These are phyloP conservation scores for Amanita subjunquillea DNA, from an alignment of 768 basidiomycete species.

Conservation along the genomic window DNA sequence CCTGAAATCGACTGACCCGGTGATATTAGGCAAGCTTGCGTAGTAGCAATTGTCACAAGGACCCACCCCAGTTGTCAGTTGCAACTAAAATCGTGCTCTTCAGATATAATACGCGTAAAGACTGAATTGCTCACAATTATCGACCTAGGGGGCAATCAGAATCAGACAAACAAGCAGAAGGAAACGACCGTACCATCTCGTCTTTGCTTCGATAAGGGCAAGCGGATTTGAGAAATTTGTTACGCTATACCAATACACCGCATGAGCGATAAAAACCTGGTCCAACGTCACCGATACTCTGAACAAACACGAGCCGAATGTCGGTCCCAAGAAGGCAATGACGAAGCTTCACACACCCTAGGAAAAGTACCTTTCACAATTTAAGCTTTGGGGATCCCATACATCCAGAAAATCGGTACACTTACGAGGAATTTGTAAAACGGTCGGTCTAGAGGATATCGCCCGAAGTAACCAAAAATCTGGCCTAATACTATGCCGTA, in stretches of 20 bases:
- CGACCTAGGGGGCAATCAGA: constrained; percentile 24
- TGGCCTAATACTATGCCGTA: constrained; percentile 49
- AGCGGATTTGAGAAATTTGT: constrained; percentile 27
- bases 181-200: constrained; percentile 29
- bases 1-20: constrained; percentile 41
- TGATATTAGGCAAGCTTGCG: not conserved
- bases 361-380: constrained; percentile 22
- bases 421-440: constrained; percentile 44
- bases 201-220: constrained; percentile 25
- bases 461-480: constrained; percentile 41
- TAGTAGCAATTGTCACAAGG: not conserved
- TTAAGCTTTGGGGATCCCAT: not conserved
- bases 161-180: not conserved
- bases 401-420: constrained; percentile 4
- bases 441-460: constrained; percentile 42
- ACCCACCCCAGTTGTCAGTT: constrained; percentile 33
- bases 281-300: constrained; percentile 46
- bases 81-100: constrained; percentile 24
- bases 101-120: not conserved
- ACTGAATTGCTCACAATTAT: constrained; percentile 30
- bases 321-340: not conserved
- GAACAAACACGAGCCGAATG: not conserved
- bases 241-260: constrained; percentile 46
- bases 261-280: constrained; percentile 45
- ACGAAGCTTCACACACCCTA: constrained; percentile 19